Conservation (phyloP, 2,329 filamentous ascomycete species). For the Aspergillus ustus region DNA sequence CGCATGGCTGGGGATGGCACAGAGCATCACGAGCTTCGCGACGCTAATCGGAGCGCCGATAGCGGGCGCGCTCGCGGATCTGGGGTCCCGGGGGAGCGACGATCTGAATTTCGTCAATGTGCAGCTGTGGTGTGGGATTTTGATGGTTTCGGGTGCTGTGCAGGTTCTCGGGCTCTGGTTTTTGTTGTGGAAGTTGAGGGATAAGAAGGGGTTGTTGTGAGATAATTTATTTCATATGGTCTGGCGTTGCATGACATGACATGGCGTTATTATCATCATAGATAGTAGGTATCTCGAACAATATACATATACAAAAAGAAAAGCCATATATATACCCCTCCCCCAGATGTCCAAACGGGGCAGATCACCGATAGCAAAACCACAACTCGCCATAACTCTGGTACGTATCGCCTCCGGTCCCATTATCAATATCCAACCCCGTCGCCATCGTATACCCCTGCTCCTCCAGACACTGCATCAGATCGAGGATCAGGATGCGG, state of each 20-base stretch:
- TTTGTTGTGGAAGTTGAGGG: conserved; percentile 22
- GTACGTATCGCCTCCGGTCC: conserved; percentile 7
- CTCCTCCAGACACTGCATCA: conserved; percentile 9
- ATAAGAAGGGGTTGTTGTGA: conserved; percentile 18
- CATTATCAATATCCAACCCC: conserved; percentile 11
- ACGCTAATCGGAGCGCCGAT: conserved; percentile 55
- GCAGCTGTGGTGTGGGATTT: conserved; percentile 50
- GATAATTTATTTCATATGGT: neutral
- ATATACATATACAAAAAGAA: neutral
- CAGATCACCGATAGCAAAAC: conserved; percentile 17
- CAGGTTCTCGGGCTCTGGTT: conserved; percentile 34
- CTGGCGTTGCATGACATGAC: neutral
- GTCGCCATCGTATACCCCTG: conserved; percentile 14
- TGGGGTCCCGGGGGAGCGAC: conserved; percentile 31
- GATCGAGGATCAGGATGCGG: conserved; percentile 8
- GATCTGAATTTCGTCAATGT: conserved; percentile 46
- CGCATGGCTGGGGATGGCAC: conserved; percentile 56
- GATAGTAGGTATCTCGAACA: neutral
- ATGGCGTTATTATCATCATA: neutral
- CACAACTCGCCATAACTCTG: conserved; percentile 11
- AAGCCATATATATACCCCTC: neutral
- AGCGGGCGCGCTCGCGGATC: conserved; percentile 51
- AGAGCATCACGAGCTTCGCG: conserved; percentile 54
- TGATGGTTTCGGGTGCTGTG: conserved; percentile 45
- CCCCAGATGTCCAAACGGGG: neutral